A percentile compares a stretch with the other conserved stretches of the same genome.
Evolutionary conservation across 2,329 filamentous ascomycete species (phyloP).

Genomic region (Penicillium sp.): DNA sequence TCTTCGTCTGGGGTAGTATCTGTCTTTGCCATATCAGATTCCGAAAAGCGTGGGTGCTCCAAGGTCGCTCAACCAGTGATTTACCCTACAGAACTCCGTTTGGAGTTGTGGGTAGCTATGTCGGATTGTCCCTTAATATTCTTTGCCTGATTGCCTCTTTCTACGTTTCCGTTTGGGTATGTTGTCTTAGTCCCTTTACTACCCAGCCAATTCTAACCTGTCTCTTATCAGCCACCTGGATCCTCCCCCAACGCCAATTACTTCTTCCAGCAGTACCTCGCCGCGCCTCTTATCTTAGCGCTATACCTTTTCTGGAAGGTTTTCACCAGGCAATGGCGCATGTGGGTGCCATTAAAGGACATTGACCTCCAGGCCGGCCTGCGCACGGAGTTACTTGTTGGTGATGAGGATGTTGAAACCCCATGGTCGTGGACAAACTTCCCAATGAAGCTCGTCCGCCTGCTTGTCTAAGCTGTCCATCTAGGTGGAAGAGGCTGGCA

Average conservation of each 20-base stretch:
- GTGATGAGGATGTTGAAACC: background rate
- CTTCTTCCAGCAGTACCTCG: background rate
- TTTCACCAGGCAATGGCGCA: background rate
- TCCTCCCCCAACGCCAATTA: background rate
- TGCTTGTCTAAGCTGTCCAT: background rate
- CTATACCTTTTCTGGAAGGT: background rate
- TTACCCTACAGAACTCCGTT: background rate
- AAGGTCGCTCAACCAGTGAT: background rate
- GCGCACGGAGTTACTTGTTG: background rate
- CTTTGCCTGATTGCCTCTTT: background rate
- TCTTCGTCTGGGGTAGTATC: conserved; percentile 66
- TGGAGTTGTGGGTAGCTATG: background rate
- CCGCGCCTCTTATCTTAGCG: background rate
- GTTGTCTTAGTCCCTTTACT: background rate
- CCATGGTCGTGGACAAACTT: background rate
- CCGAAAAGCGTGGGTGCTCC: conserved; percentile 56
- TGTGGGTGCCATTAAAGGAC: background rate
- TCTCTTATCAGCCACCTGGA: background rate
- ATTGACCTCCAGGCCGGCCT: background rate
- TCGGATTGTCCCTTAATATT: background rate
- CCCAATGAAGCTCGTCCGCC: background rate
- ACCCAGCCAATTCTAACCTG: background rate
- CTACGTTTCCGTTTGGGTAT: background rate
- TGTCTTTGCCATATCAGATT: conserved; percentile 68
- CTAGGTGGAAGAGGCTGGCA: background rate